Evolutionary conservation across 2,329 filamentous ascomycete species (phyloP).

Genomic region (Diaporthe citrichinensis): DNA sequence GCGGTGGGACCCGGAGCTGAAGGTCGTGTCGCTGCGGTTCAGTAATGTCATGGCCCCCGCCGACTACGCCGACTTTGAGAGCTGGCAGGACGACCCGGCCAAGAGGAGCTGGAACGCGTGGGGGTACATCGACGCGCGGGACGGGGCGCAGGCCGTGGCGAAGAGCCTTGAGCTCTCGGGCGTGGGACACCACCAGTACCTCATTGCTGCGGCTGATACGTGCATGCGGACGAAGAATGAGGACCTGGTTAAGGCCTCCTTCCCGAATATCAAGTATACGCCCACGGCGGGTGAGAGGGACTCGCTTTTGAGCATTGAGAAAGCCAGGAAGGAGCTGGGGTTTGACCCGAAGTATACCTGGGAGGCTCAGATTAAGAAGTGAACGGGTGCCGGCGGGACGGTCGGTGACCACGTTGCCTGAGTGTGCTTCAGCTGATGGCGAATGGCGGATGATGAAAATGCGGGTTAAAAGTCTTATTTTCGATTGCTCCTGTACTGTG

Average conservation of each 20-base stretch:
- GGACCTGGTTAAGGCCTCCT: constrained; percentile 27
- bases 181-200: constrained; percentile 35
- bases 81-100: constrained; percentile 36
- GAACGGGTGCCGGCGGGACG: background rate
- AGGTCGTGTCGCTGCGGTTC: constrained; percentile 38
- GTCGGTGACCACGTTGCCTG: background rate
- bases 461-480: background rate
- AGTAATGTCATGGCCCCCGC: constrained; percentile 38
- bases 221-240: constrained; percentile 34
- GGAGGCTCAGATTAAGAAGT: constrained; percentile 42
- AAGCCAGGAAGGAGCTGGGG: constrained; percentile 34
- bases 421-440: too few species aligned
- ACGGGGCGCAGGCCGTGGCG: constrained; percentile 38
- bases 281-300: constrained; percentile 26
- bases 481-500: background rate
- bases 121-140: constrained; percentile 40
- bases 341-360: constrained; percentile 33
- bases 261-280: constrained; percentile 35
- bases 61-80: constrained; percentile 38
- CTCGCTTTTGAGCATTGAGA: constrained; percentile 39
- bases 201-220: constrained; percentile 36
- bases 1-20: constrained; percentile 39
- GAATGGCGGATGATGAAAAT: background rate
- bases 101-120: constrained; percentile 40
- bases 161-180: constrained; percentile 12